Base-by-base conservation (phyloP, 2,329 filamentous ascomycete species). In the Beauveria rudraprayagi region DNA sequence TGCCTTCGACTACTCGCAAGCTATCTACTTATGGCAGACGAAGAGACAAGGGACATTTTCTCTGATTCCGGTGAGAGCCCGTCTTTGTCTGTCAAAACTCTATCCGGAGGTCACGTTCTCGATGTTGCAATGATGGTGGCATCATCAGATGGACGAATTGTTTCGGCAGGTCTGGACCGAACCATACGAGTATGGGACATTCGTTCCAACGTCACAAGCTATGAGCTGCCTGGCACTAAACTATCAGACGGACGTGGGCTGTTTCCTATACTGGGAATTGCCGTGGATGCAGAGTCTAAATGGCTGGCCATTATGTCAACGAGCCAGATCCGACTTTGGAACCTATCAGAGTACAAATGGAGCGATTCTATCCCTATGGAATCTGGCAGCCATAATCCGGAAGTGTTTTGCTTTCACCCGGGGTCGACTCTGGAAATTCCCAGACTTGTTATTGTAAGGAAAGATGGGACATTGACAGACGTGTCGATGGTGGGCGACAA, bases 1-100 rank as follows among this genome's bases (percentile, higher is more conserved):
- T 82, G 83, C 19, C 81, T 92, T 28, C 84, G 85, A 2, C 73
- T 92, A 8, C 77, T 92, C 8, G 90, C 90, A 77, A 90, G 87
- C 64, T 90, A 89, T 67, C 77, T 93, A 6, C 76, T 93, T 0
- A 89, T 85, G 81, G 85, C 87, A 62, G 84, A 88, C 59, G 74
- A 80, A 61, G 77, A 79, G 1, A 74, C 75, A 7, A 76, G 80
- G 9, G 74, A 78, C 5, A 77, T 80, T 7, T 75, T 70, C 0
- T 74, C 78, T n/a, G 76, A 79, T 34, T 73, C 77, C 24, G 53
- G 53, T 2, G 50, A 50, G 1, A 65, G 62, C 28, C 77, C 82
- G 0, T 73, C 82, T 1, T 72, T 92, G 14, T 81, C 80, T 0
- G 78, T 90, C 52, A 82, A 81, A 56, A 84, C 83, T 1, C 70